Conservation (phyloP, 1,139 yeast genomes). For the Pichia sp. region DNA sequence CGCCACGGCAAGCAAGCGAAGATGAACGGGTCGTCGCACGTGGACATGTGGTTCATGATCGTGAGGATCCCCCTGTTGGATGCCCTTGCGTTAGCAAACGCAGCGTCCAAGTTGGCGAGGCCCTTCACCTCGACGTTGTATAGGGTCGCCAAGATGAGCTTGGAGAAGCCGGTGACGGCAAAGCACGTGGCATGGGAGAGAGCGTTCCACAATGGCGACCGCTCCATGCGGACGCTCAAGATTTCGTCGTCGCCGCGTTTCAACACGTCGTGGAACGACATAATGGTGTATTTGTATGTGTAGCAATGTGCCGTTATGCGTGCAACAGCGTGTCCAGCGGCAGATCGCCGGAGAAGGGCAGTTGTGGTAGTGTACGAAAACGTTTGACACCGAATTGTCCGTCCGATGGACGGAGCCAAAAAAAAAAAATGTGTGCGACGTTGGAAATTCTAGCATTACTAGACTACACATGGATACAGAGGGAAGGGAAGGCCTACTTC, state of each 20-base stretch:
- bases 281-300: conserved; percentile 32
- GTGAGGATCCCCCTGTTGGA: conserved; percentile 78
- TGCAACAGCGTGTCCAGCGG: no score
- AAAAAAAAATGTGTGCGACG: not conserved
- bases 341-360: no score
- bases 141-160: conserved; percentile 53
- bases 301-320: no score
- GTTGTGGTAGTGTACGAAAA: no score
- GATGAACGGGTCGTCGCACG: conserved; percentile 86
- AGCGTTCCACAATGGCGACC: conserved; percentile 56
- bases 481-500: conserved; percentile 4
- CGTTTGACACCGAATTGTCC: no score
- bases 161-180: conserved; percentile 62
- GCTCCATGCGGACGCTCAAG: conserved; percentile 53
- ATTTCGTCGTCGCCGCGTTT: conserved; percentile 74
- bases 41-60: conserved; percentile 95
- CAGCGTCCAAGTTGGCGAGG: conserved; percentile 59
- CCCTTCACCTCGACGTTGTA: conserved; percentile 64
- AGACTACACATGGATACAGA: not conserved
- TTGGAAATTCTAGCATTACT: not conserved
- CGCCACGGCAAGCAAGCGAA: conserved; percentile 85
- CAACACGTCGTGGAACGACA: conserved; percentile 74
- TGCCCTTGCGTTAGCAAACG: conserved; percentile 53
- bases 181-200: conserved; percentile 69
- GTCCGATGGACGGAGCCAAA: not conserved